A percentile compares a stretch with the other conserved stretches of the same genome.
Conservation (phyloP, 139 green algal species). For the Chlamydomonas sp. region DNA sequence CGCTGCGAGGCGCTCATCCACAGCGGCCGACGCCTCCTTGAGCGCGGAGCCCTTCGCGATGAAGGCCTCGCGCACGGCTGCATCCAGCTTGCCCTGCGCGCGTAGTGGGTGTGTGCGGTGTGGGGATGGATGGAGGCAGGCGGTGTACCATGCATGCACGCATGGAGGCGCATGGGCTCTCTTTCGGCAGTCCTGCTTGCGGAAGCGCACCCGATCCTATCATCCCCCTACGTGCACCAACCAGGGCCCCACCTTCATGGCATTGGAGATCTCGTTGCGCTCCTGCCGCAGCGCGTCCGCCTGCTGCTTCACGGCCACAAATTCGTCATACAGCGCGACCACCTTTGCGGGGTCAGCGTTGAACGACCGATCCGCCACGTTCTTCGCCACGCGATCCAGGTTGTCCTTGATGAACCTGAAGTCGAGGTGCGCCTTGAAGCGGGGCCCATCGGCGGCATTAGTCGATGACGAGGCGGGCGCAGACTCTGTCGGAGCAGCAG, state of each 20-base stretch:
- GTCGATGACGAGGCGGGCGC: no score
- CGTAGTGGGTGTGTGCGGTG: no score
- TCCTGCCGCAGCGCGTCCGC: slow-evolving; percentile 59
- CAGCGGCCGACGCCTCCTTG: slow-evolving; percentile 73
- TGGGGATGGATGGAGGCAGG: no score
- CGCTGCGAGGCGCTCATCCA: slow-evolving; percentile 56
- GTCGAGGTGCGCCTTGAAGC: slow-evolving; percentile 73
- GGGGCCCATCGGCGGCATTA: slow-evolving; percentile 2
- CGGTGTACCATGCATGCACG: no score
- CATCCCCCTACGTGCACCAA: neutral
- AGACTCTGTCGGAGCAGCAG: no score
- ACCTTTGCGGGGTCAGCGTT: slow-evolving; percentile 65
- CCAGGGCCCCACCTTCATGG: slow-evolving; percentile 91
- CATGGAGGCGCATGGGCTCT: no score
- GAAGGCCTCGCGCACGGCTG: slow-evolving; percentile 55
- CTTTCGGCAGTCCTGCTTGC: no score
- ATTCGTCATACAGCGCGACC: slow-evolving; percentile 81
- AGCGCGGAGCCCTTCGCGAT: slow-evolving; percentile 80
- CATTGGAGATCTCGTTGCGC: slow-evolving; percentile 77
- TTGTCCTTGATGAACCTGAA: slow-evolving; percentile 81
- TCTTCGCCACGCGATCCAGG: slow-evolving; percentile 57
- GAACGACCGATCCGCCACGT: slow-evolving; percentile 59
- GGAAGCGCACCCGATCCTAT: no score
- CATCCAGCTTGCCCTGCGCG: slow-evolving; percentile 77
- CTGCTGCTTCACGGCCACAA: slow-evolving; percentile 45